A percentile compares a stretch with the other conserved stretches of the same genome.
These are phyloP conservation scores for Aspergillus fumigatus DNA, from an alignment of 2,329 filamentous ascomycete genomes.

Conservation along the genomic window DNA sequence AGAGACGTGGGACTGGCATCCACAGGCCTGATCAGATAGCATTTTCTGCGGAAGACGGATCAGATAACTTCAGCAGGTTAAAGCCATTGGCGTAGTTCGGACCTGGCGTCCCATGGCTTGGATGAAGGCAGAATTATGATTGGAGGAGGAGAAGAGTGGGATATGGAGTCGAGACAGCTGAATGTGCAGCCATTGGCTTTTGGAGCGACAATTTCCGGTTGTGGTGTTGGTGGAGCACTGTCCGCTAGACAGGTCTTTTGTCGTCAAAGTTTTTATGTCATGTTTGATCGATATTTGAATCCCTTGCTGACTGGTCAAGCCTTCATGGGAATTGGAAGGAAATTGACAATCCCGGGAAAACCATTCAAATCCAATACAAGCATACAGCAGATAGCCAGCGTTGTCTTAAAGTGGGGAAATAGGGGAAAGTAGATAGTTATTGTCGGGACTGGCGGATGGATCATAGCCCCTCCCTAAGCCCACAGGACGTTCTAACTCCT, in stretches of 20 bases:
- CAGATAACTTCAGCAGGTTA: slow-evolving; percentile 2
- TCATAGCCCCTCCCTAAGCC: background rate
- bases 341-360: background rate
- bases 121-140: background rate
- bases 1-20: background rate
- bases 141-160: background rate
- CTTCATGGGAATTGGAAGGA: background rate
- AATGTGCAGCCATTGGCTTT: too few species aligned
- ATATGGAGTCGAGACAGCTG: background rate
- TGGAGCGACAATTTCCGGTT: background rate
- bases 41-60: slow-evolving; percentile 1
- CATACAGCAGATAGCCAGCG: background rate
- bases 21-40: slow-evolving; percentile 10
- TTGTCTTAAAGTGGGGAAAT: background rate
- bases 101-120: background rate
- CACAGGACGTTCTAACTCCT: background rate
- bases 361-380: too few species aligned
- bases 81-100: background rate
- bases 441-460: background rate
- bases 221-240: background rate
- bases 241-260: background rate
- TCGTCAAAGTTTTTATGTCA: background rate
- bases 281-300: background rate
- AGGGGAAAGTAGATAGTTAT: background rate
- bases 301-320: background rate